Percentiles rank a stretch among this genome's conserved stretches.
Evolutionary conservation across 257 asterid species (phyloP).

Genomic region (Leonotis leonurus): DNA sequence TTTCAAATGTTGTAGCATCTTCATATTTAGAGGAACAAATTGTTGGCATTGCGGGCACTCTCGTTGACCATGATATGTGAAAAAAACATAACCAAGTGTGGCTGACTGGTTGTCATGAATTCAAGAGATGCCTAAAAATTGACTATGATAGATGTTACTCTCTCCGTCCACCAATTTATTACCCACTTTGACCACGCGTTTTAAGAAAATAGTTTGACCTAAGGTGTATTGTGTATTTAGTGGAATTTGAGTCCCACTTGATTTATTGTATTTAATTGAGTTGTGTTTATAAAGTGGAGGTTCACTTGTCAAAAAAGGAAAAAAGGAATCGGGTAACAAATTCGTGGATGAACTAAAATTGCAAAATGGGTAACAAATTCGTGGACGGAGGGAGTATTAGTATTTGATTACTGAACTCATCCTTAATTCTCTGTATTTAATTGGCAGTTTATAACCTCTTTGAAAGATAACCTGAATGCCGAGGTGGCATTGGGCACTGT

Average conservation of each 20-base stretch:
- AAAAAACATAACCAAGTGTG: background rate
- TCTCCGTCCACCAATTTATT: no score
- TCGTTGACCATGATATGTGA: background rate
- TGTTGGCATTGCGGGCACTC: background rate
- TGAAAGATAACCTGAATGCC: conserved; percentile 94
- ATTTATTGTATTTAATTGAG: no score
- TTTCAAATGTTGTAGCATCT: background rate
- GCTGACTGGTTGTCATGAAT: background rate
- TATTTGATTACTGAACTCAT: conserved; percentile 14
- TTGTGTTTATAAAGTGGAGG: no score
- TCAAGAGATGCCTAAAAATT: background rate
- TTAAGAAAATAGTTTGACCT: no score
- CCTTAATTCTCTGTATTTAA: conserved; percentile 8
- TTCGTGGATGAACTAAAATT: no score
- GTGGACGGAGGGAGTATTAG: no score
- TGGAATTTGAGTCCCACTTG: no score
- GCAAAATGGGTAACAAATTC: no score
- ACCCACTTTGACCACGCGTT: no score
- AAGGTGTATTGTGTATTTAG: no score
- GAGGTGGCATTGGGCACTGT: conserved; percentile 99
- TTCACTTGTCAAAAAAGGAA: no score
- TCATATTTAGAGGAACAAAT: background rate
- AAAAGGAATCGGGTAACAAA: no score
- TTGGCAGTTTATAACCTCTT: conserved; percentile 81
- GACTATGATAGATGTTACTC: background rate